Conservation (phyloP, 169 alveolate species). For the Theileria parva region DNA sequence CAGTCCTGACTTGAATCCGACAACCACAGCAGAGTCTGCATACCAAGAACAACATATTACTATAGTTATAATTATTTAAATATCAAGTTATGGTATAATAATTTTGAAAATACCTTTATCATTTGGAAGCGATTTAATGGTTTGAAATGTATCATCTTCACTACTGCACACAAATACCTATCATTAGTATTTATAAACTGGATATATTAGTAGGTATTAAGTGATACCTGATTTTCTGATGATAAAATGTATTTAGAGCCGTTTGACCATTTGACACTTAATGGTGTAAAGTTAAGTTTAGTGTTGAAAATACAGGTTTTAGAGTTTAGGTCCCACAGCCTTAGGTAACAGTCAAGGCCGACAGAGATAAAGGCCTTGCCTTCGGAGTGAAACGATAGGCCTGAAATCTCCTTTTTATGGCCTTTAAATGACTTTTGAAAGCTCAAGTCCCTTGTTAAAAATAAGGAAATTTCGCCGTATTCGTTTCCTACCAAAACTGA, state of each 20-base stretch:
- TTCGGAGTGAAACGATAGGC: slow-evolving; percentile 52
- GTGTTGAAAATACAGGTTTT: slow-evolving; percentile 54
- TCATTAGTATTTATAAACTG: neutral
- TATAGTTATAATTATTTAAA: neutral
- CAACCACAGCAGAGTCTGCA: neutral
- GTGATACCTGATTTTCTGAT: slow-evolving; percentile 1
- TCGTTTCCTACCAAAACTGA: slow-evolving; percentile 58
- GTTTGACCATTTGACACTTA: slow-evolving; percentile 45
- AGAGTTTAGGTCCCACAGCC: slow-evolving; percentile 65
- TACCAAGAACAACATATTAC: slow-evolving; percentile 11
- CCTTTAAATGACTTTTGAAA: slow-evolving; percentile 48
- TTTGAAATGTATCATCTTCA: slow-evolving; percentile 3
- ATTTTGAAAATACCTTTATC: neutral
- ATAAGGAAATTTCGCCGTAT: slow-evolving; percentile 42
- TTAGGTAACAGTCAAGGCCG: slow-evolving; percentile 28
- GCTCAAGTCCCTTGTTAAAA: slow-evolving; percentile 20
- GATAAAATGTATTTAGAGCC: neutral
- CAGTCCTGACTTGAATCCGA: slow-evolving; percentile 10
- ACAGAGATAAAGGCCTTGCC: slow-evolving; percentile 53
- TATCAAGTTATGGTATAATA: neutral
- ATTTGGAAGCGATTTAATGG: neutral
- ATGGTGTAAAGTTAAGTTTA: slow-evolving; percentile 19
- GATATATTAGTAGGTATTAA: neutral
- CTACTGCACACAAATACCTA: slow-evolving; percentile 8
- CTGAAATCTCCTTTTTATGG: slow-evolving; percentile 44